Base-by-base conservation (phyloP, 2,329 filamentous ascomycete genomes). In the Sarocladium brachiariae region DNA sequence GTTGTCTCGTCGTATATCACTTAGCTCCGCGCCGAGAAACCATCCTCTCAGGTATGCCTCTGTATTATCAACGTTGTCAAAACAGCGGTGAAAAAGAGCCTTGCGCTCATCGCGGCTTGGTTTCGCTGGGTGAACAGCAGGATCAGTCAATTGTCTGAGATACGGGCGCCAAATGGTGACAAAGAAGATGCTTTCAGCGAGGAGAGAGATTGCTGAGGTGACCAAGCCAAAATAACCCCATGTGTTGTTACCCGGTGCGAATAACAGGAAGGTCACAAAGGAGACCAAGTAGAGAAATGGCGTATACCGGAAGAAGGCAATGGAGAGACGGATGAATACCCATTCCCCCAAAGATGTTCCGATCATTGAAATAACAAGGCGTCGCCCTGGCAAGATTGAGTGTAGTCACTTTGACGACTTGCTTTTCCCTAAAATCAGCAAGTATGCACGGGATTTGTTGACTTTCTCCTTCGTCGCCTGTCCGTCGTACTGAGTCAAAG, bases 1-100 rank as follows among this genome's bases (percentile, higher is more conserved):
- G 58, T 88, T 86, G n/a, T 87, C 82, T n/a, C 76, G 70, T 39
- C 75, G 71, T 50, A 89, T 80, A 30, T 84, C 80, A 16, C 69
- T 62, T 1, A 70, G 52, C 9, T 75, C 68, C 2, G 83, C 79
- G 27, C 77, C 79, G n/a, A 81, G 69, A 55, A 87, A 87, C 85
- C 85, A 89, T 53, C 73, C 71, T 46, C 68, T 71, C 37, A 89
- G 56, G 58, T 85, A 88, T 19, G 64, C 63, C 50, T 79, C 75
- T 0, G 71, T 67, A 54, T 81, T 74, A 1, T 76, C 68, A 3
- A 84, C 71, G 56, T 76, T 79, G 27, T 66, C 67, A 53, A 76
- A 68, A 63, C 80, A 81, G 34, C 72, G 72, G 48, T 72, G 64
- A 59, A 87, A 85, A 2, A 88, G 66, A 1, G 63, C 70, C 37